These are phyloP conservation scores for Sporothrix globosa DNA, from an alignment of 2,329 filamentous ascomycete species.

Conservation along the genomic window DNA sequence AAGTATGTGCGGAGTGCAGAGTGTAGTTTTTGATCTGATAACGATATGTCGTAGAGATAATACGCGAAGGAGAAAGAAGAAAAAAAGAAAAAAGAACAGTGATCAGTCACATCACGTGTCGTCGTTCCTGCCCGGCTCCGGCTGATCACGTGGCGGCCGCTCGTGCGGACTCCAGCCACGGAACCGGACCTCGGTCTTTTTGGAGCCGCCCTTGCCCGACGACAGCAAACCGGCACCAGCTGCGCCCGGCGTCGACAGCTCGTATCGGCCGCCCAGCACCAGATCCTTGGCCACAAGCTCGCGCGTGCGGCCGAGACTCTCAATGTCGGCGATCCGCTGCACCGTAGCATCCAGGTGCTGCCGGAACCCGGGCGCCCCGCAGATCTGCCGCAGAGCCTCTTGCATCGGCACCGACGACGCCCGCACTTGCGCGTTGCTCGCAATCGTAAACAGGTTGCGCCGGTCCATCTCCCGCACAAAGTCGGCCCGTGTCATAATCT, in stretches of 20 bases:
- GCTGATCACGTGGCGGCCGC: constrained; percentile 32
- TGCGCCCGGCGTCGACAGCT: constrained; percentile 49
- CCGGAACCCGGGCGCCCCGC: constrained; percentile 74
- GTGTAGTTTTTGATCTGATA: background rate
- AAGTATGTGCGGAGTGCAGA: background rate
- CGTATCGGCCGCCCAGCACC: constrained; percentile 80
- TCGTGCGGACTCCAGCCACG: constrained; percentile 37
- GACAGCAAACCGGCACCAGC: constrained; percentile 24
- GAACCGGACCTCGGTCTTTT: constrained; percentile 33
- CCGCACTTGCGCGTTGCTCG: constrained; percentile 80
- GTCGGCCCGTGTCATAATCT: constrained; percentile 94
- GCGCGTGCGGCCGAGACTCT: constrained; percentile 88
- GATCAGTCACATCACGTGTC: background rate
- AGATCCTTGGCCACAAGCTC: constrained; percentile 95
- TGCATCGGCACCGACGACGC: constrained; percentile 97
- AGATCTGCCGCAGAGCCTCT: constrained; percentile 84
- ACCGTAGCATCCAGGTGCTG: constrained; percentile 80
- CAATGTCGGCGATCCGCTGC: constrained; percentile 86
- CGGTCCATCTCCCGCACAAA: constrained; percentile 93
- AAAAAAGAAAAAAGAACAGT: background rate
- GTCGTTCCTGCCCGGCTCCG: constrained; percentile 9
- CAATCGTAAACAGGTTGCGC: constrained; percentile 93
- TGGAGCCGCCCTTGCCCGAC: background rate
- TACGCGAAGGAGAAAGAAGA: background rate
- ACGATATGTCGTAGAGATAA: background rate